These are phyloP conservation scores for Penicillium pulvis DNA, from an alignment of 495 filamentous ascomycete species.

Conservation along the genomic window DNA sequence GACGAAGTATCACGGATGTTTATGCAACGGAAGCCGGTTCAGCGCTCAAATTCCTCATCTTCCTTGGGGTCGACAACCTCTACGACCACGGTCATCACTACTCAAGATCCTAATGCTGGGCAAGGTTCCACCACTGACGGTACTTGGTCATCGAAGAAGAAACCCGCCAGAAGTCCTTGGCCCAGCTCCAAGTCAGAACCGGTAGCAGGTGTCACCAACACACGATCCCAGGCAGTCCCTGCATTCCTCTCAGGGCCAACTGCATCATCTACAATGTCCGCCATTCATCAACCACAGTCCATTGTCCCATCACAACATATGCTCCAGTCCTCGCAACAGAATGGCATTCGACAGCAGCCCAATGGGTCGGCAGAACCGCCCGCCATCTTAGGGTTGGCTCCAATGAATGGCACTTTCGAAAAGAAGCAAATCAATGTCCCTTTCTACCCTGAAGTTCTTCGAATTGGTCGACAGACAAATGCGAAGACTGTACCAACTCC, in stretches of 20 bases:
- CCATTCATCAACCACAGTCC: slow-evolving; percentile 73
- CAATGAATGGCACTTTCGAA: slow-evolving; percentile 93
- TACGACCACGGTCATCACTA: slow-evolving; percentile 46
- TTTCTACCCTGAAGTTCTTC: slow-evolving; percentile 81
- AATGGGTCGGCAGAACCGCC: slow-evolving; percentile 58
- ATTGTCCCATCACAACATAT: slow-evolving; percentile 74
- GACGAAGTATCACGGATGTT: slow-evolving; percentile 90
- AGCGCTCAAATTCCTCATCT: slow-evolving; percentile 85
- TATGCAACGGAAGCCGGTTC: slow-evolving; percentile 79
- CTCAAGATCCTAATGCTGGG: slow-evolving; percentile 54
- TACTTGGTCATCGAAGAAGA: slow-evolving; percentile 65
- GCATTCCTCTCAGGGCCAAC: slow-evolving; percentile 68
- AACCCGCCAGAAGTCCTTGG: slow-evolving; percentile 71
- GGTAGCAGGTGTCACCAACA: slow-evolving; percentile 61
- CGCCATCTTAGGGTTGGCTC: slow-evolving; percentile 78
- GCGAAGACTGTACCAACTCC: slow-evolving; percentile 89
- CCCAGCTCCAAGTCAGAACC: slow-evolving; percentile 68
- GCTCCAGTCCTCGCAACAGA: slow-evolving; percentile 59
- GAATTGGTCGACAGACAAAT: slow-evolving; percentile 96
- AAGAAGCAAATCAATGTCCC: slow-evolving; percentile 93
- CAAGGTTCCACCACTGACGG: slow-evolving; percentile 44
- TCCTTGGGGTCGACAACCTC: slow-evolving; percentile 61
- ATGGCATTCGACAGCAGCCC: slow-evolving; percentile 62
- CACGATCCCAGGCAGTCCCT: slow-evolving; percentile 62
- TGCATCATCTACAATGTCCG: slow-evolving; percentile 66